Evolutionary conservation across 78 protist species (phyloP), one percentile per base, ranked within the genome.

Genomic region (Dictyostelium capitatum): DNA sequence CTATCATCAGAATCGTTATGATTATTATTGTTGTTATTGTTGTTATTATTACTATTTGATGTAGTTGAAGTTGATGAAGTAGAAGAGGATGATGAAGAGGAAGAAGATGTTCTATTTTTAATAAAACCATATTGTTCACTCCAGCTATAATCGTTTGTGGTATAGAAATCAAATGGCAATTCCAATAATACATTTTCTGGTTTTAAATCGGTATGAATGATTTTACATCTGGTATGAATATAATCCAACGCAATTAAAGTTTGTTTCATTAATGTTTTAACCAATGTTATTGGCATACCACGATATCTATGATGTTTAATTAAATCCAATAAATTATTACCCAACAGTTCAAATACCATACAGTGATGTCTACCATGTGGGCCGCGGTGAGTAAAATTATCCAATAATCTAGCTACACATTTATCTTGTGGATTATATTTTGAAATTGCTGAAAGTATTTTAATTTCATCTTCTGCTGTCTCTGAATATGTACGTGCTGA

Each of bases 161-260:
- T 73, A 73, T n/a, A 46, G 28, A 48, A 48, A 47, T 80, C 78
- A 30, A 94, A 69, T 20, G 75, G 46, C 4, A 69, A 4, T 5
- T n/a, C 30, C 46, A 97, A 79, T 8, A 98, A 90, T 15, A 98
- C 97, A 77, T 99, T 99, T 87, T 99, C 99, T 2, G 99, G 99
- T 77, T 99, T 98, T 64, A 99, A 82, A 83, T 99, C 99, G 1
- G 99, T 98, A 95, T 98, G 99, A 54, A 98, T 97, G 87, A 98
- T 97, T 19, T 23, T 14, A 91, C 98, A 96, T 72, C 91, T 28
- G 4, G 77, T 37, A 96, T 99, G 99, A 50, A 98, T 62, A 75
- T 96, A 96, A 73, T 95, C 98, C 19, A 98, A 96, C 0, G 97
- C 99, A 14, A 37, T 48, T 15, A 96, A 69, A 0, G 92, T 89